phyloP scores from a whole-genome alignment of 768 basidiomycete genomes.

The Naganishia onofrii region DNA sequence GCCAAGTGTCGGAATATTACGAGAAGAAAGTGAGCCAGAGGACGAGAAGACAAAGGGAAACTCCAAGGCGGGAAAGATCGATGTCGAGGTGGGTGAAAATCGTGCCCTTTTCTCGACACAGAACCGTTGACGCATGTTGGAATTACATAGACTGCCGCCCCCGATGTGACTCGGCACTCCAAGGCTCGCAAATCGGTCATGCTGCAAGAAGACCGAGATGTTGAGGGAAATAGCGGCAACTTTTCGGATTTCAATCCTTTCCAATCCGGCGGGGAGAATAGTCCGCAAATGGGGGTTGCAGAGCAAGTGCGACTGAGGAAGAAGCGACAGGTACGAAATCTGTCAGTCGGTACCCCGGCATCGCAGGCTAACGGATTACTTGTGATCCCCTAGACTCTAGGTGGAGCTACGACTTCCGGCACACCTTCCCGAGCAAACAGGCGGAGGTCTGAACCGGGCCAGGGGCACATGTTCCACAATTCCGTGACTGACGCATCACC shows the following conservation, averaged over 20 bases:
- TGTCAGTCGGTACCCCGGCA: neutral
- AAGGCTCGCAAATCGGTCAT: slow-evolving; percentile 11
- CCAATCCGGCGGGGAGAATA: slow-evolving; percentile 48
- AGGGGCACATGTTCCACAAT: neutral
- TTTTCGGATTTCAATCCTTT: slow-evolving; percentile 51
- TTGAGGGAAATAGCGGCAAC: slow-evolving; percentile 28
- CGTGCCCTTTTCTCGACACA: neutral
- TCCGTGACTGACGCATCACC: slow-evolving; percentile 2
- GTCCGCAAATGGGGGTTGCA: slow-evolving; percentile 24
- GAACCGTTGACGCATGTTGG: neutral
- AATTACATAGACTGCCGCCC: slow-evolving; percentile 13
- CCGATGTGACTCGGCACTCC: slow-evolving; percentile 13
- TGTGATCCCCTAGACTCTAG: neutral
- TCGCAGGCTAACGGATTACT: neutral
- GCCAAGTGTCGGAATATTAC: neutral
- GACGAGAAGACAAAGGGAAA: slow-evolving; percentile 19
- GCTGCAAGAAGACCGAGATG: slow-evolving; percentile 8
- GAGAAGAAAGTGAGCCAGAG: slow-evolving; percentile 29
- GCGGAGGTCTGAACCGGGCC: slow-evolving; percentile 17
- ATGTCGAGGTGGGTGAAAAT: slow-evolving; percentile 1
- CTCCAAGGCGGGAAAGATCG: slow-evolving; percentile 22
- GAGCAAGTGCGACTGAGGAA: slow-evolving; percentile 38
- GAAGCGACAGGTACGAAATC: slow-evolving; percentile 36
- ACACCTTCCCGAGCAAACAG: slow-evolving; percentile 14
- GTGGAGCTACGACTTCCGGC: slow-evolving; percentile 2